Evolutionary conservation across 768 basidiomycete species (phyloP), one percentile per base, ranked within the genome.

Genomic region (Mycena indigotica): DNA sequence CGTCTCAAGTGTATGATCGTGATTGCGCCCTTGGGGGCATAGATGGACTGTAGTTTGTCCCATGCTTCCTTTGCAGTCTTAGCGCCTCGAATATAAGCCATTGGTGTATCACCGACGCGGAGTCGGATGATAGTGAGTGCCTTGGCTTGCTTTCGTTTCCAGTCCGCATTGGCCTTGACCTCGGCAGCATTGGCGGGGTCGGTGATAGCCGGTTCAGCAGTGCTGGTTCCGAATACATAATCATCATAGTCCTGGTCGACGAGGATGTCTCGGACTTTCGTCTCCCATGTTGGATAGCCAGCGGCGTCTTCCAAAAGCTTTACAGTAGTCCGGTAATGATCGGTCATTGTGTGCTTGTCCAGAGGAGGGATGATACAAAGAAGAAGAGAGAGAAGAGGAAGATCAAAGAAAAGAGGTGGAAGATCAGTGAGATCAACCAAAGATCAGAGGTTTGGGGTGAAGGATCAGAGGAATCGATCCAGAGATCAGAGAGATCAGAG

Each of bases 51-150:
- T 23, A 77, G 59, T 17, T 57, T 57, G 21, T 58, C 55, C 70
- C 73, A 75, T 15, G 69, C 67, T 15, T 66, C 67, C 1, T 57
- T 49, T 5, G 71, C 64, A 8, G 65, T 72, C 19, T 17, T 53
- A 2, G 66, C 55, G 4, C 60, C 56, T 12, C 63, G 53, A 23
- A 74, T 63, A 54, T 73, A 65, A 0, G 68, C 66, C 28, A 75
- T 21, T 8, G 41, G 41, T 10, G 16, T 21, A 23, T 45, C 41
- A 23, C 41, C 41, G 41, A 45, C 41, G 41, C 66, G 60, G 13
- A 72, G 54, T 24, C 70, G 48, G 35, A 76, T 73, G 1, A 58
- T 55, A 19, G 65, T 65, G 5, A 69, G 63, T 15, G 71, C 71
- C 56, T 66, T 66, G n/a, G 56, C 41, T 54, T 75, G 70, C 32